These are phyloP conservation scores for Cutaneotrichosporon sp. DNA, from an alignment of 1,284 basidiomycete genomes.

Conservation along the genomic window DNA sequence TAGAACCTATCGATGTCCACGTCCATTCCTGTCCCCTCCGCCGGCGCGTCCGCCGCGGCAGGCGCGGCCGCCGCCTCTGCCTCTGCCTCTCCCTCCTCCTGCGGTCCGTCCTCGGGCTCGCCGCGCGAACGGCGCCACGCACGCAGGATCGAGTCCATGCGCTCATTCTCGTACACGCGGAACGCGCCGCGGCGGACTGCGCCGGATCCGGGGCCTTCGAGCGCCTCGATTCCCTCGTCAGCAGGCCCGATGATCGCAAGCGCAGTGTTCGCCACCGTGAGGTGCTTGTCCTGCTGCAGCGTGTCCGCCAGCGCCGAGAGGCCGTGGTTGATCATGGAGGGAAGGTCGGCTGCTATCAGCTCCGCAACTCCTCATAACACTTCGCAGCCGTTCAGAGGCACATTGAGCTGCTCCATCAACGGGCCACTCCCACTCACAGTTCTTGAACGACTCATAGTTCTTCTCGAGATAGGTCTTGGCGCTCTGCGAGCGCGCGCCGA, in stretches of 20 bases:
- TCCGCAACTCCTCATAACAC: background rate
- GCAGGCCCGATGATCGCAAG: constrained; percentile 80
- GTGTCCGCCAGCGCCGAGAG: constrained; percentile 91
- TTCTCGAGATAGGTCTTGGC: constrained; percentile 98
- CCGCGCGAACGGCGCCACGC: constrained; percentile 54
- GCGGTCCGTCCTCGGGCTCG: constrained; percentile 49
- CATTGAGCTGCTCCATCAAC: too few species aligned
- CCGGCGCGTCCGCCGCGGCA: background rate
- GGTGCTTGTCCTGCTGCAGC: constrained; percentile 93
- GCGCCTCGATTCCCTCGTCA: constrained; percentile 33
- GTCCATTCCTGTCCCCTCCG: constrained; percentile 12
- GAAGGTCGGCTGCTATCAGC: constrained; percentile 64
- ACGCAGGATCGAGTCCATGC: constrained; percentile 67
- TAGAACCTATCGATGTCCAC: constrained; percentile 13
- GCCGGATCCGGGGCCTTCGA: constrained; percentile 23
- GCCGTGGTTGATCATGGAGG: constrained; percentile 85
- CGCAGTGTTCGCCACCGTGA: constrained; percentile 86
- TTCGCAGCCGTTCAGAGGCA: background rate
- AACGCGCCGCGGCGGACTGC: constrained; percentile 47
- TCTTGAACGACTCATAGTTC: constrained; percentile 80
- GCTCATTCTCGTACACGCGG: constrained; percentile 56
- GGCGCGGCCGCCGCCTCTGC: constrained; percentile 8
- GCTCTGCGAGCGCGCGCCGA: constrained; percentile 94
- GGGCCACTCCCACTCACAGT: constrained; percentile 61
- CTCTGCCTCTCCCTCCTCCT: constrained; percentile 27